Conservation (phyloP, 441 rosid genomes). For the Daphne laureola region DNA sequence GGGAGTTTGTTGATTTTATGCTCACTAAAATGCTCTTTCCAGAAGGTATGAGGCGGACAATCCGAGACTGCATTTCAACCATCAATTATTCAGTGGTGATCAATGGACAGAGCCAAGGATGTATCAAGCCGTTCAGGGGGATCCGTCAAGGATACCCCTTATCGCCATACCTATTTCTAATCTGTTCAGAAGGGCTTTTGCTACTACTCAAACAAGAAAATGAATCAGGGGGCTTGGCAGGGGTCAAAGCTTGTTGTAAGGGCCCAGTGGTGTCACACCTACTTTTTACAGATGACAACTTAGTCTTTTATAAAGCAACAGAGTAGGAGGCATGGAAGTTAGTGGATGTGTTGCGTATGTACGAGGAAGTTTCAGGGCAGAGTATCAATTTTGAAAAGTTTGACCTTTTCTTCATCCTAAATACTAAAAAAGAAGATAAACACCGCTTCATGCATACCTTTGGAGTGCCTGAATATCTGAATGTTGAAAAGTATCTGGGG, state of each 20-base stretch:
- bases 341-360: background rate
- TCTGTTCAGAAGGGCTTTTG: background rate
- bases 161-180: background rate
- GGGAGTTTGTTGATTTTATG: background rate
- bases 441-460: background rate
- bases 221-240: background rate
- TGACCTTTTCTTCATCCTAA: background rate
- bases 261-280: background rate
- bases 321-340: too few species aligned
- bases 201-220: background rate
- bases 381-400: background rate
- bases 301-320: background rate
- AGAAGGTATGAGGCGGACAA: fast-evolving
- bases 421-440: background rate
- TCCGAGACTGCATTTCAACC: background rate
- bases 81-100: background rate
- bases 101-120: background rate
- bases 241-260: background rate
- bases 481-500: background rate
- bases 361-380: background rate
- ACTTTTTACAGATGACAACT: background rate
- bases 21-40: background rate
- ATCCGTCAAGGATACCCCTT: too few species aligned
- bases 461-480: background rate
- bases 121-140: background rate